These are phyloP conservation scores for Chrysanthemum lavandulifolium DNA, from an alignment of 129 eudicot genomes.

Conservation along the genomic window DNA sequence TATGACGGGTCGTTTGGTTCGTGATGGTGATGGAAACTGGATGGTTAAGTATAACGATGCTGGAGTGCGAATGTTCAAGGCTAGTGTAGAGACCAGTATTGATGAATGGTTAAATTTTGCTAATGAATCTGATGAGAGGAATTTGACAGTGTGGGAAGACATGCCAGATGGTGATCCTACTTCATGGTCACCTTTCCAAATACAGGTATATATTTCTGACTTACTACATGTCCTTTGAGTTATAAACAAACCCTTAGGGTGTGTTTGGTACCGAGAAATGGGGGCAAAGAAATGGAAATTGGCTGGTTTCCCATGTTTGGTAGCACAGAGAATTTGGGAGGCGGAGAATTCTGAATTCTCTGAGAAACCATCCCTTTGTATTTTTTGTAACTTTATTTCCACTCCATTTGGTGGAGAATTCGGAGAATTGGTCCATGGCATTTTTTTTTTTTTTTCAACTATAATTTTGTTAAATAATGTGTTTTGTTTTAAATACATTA, in stretches of 20 bases:
- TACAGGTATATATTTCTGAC: constrained; percentile 42
- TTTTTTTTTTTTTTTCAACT: too few species aligned
- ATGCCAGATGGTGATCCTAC: constrained; percentile 54
- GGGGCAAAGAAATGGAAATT: too few species aligned
- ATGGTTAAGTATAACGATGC: constrained; percentile 61
- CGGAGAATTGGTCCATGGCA: too few species aligned
- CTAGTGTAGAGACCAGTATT: constrained; percentile 39
- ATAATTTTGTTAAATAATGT: too few species aligned
- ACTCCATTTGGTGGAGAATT: too few species aligned
- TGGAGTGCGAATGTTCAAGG: constrained; percentile 56
- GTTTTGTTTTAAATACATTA: too few species aligned
- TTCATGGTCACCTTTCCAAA: constrained; percentile 67
- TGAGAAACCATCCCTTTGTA: too few species aligned
- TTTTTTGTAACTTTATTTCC: too few species aligned
- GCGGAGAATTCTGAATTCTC: too few species aligned
- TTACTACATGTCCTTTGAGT: background rate
- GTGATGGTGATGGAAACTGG: constrained; percentile 43
- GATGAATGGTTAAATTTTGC: constrained; percentile 69
- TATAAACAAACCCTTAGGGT: background rate
- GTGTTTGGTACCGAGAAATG: too few species aligned
- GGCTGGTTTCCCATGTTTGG: too few species aligned
- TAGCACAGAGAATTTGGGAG: too few species aligned
- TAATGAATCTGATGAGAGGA: constrained; percentile 46
- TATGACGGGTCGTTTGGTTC: constrained; percentile 57
- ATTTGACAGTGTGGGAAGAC: constrained; percentile 56